Base-by-base conservation (phyloP, 2,329 filamentous ascomycete species). In the Alternaria ventricosa region DNA sequence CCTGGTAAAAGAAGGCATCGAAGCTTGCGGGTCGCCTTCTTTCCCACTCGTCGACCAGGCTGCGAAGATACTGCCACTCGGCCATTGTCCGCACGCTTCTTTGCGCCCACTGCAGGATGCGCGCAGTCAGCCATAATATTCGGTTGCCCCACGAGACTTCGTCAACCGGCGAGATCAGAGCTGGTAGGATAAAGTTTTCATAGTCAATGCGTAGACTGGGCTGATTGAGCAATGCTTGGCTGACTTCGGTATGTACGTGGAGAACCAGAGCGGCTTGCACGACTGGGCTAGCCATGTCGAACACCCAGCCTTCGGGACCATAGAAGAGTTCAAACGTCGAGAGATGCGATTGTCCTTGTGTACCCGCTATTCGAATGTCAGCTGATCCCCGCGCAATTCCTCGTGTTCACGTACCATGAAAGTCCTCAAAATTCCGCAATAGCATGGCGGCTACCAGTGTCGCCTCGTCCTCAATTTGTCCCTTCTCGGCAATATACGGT, bases 31-130 rank as follows among this genome's bases (percentile, higher is more conserved):
- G 71, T 11, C 69, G 58, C 22, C 56, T 56, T 9, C 30, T 50
- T 46, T 73, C 66, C 69, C 71, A 73, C n/a, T 67, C 64, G 20
- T 71, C 60, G 20, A 71, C 64, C n/a, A 66, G 41, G 23, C 41
- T 49, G 25, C 50, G 53, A 46, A 71, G 44, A 20, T 61, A 51
- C 12, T 60, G 57, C 66, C 69, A 69, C 22, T 67, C 59, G 6
- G 57, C 44, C 20, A 57, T 15, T 30, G 58, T 57, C 6, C 45
- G 54, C 23, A 46, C 43, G 15, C 57, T 49, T 50, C 20, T 54
- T 8, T 60, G 53, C 18, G 44, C 30, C 64, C 66, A 71, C 47
- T 73, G 64, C 18, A 71, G 36, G n/a, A 71, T 59, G 7, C 65
- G 61, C 18, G 68, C 66, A 47, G 55, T 66, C 13, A 68, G 50